Evolutionary conservation across 2,329 filamentous ascomycete genomes (phyloP), one percentile per base, ranked within the genome.

Genomic region (Penicillium freii): DNA sequence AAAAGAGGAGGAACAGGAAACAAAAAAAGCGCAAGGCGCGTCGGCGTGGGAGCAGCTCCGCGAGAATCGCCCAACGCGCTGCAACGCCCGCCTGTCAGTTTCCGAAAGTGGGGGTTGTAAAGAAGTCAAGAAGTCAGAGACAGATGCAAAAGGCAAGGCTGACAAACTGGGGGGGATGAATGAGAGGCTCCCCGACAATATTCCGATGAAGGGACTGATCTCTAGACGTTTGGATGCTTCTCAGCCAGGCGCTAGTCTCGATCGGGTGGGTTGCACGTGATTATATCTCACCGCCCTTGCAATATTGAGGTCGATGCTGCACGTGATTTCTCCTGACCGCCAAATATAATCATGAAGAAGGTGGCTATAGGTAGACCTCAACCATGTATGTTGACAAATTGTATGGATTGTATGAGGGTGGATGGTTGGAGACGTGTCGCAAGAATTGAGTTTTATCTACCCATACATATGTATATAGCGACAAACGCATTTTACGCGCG

Each of bases 171-270:
- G 62, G 61, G 63, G 57, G 64, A 69, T 70, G 63, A 58, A 45
- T 64, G 55, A 61, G 50, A 54, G 58, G 52, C 23, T 60, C 62
- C 59, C 65, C 54, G 61, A 56, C 57, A 61, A 57, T 68, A 65
- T 62, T 70, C 67, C 64, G 64, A 62, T 65, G 65, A 66, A 64
- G 58, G 61, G 54, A 62, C 56, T 65, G 59, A 66, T 66, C 60
- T 63, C 57, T 54, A 51, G 58, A 50, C 68, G 71, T 67, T 70
- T 71, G 66, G 68, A 68, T 62, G 64, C 66, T 64, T 60, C 60
- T 51, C 56, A 62, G 62, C 63, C 63, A 60, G 46, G 54, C 64
- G 55, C 68, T 65, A 66, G 60, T 47, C 51, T 42, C 38, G 40
- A 62, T 66, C 1, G 7, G 49, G 58, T 17, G 25, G 5, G 0